These are phyloP conservation scores for Mucor indicus DNA, from an alignment of 371 early-diverging fungal species.

Conservation along the genomic window DNA sequence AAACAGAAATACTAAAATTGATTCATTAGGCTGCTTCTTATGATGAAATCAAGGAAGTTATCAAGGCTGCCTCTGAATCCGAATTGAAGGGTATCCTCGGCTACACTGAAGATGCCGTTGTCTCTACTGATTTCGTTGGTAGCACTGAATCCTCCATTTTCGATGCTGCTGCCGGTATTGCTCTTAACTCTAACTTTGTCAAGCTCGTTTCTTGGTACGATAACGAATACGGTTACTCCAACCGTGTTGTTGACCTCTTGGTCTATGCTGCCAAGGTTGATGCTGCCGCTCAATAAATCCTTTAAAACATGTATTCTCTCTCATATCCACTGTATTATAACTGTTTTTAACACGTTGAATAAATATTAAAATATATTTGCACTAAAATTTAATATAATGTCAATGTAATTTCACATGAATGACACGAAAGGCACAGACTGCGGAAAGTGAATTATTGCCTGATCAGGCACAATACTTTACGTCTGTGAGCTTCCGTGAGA, in stretches of 20 bases:
- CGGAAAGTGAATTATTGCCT: too few relatives aligned
- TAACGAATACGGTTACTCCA: conserved; percentile 94
- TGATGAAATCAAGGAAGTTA: conserved; percentile 82
- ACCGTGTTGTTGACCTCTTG: conserved; percentile 89
- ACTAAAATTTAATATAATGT: too few relatives aligned
- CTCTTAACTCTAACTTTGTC: conserved; percentile 94
- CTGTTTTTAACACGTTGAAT: too few relatives aligned
- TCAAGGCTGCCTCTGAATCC: conserved; percentile 83
- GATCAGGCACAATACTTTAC: too few relatives aligned
- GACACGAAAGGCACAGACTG: too few relatives aligned
- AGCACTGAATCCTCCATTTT: conserved; percentile 76
- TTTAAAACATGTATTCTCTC: too few relatives aligned
- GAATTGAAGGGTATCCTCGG: conserved; percentile 84
- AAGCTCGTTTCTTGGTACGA: conserved; percentile 96
- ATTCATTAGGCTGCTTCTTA: conserved; percentile 87
- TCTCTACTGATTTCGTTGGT: conserved; percentile 54
- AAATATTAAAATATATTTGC: too few relatives aligned
- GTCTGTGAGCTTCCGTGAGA: too few relatives aligned
- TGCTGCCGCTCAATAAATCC: conserved; percentile 19
- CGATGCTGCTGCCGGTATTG: conserved; percentile 97
- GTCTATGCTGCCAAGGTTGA: conserved; percentile 69
- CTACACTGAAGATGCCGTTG: conserved; percentile 96
- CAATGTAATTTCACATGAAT: too few relatives aligned
- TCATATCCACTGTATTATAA: too few relatives aligned
- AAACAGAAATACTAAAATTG: too few relatives aligned